phyloP scores from a whole-genome alignment of 2,329 filamentous ascomycete species.

The Corynespora cassiicola region DNA sequence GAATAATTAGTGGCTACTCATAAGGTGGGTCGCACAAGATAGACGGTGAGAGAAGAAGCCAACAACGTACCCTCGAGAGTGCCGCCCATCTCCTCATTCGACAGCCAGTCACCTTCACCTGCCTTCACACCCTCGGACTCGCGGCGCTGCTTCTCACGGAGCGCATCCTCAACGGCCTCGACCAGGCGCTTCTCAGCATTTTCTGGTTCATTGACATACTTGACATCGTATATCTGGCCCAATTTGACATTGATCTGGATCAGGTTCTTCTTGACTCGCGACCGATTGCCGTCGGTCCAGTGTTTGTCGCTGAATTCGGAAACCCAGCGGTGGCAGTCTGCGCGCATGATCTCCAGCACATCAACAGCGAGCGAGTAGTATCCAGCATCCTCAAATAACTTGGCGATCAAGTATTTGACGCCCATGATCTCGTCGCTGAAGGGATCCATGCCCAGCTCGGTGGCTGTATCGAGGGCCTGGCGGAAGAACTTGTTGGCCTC shows the following conservation, averaged over 20 bases:
- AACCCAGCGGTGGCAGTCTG: constrained; percentile 67
- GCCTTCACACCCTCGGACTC: constrained; percentile 71
- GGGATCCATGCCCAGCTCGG: constrained; percentile 79
- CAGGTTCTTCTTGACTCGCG: constrained; percentile 73
- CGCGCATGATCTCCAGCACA: constrained; percentile 77
- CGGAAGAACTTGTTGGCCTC: constrained; percentile 85
- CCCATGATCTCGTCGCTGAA: constrained; percentile 92
- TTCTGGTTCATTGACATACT: constrained; percentile 76
- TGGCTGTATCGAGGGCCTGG: constrained; percentile 75
- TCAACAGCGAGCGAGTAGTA: constrained; percentile 74
- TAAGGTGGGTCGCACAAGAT: constrained; percentile 10
- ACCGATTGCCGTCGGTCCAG: constrained; percentile 57
- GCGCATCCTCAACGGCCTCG: constrained; percentile 80
- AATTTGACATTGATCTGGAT: constrained; percentile 83
- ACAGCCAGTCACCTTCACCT: constrained; percentile 75
- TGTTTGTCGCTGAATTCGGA: constrained; percentile 51
- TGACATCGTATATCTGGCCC: constrained; percentile 79
- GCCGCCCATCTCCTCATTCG: constrained; percentile 73
- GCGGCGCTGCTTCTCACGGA: constrained; percentile 76
- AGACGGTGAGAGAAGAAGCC: constrained; percentile 14
- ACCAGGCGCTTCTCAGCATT: constrained; percentile 77
- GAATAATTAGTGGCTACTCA: constrained; percentile 34
- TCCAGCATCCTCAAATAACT: constrained; percentile 78
- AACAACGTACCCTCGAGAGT: constrained; percentile 70
- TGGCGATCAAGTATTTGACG: constrained; percentile 81